phyloP scores from a whole-genome alignment of 495 filamentous ascomycete genomes.

The Choiromyces venosus region DNA sequence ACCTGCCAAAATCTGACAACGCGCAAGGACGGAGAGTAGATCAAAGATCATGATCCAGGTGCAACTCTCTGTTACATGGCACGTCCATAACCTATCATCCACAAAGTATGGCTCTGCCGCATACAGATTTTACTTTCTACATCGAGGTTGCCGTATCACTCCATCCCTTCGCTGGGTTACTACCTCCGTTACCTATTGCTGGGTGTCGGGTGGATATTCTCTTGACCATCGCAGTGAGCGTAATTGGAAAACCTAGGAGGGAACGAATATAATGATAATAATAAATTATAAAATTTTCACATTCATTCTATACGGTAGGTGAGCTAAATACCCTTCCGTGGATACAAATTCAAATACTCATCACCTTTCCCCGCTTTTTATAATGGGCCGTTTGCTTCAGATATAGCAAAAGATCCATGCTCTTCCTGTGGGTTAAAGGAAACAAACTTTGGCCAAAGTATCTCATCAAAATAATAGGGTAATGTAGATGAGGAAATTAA shows the following conservation, averaged over 20 bases:
- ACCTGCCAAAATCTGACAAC: neutral
- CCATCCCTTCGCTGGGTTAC: neutral
- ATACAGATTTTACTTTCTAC: neutral
- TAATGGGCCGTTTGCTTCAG: neutral
- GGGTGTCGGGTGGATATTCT: neutral
- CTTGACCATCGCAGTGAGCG: neutral
- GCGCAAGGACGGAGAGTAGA: neutral
- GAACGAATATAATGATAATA: neutral
- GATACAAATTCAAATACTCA: neutral
- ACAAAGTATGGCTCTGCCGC: neutral
- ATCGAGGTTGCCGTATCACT: neutral
- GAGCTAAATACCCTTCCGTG: neutral
- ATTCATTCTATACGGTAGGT: neutral
- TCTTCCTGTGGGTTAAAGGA: neutral
- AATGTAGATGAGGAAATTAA: neutral
- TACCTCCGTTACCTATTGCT: neutral
- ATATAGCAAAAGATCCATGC: neutral
- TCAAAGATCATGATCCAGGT: neutral
- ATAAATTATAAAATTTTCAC: neutral
- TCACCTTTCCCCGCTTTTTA: neutral
- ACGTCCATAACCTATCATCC: slow-evolving; percentile 2
- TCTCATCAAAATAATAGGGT: neutral
- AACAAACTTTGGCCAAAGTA: neutral
- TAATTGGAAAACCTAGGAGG: neutral
- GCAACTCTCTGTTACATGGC: neutral